phyloP scores from a whole-genome alignment of 305 asterid species.

The Andrographis paniculata region DNA sequence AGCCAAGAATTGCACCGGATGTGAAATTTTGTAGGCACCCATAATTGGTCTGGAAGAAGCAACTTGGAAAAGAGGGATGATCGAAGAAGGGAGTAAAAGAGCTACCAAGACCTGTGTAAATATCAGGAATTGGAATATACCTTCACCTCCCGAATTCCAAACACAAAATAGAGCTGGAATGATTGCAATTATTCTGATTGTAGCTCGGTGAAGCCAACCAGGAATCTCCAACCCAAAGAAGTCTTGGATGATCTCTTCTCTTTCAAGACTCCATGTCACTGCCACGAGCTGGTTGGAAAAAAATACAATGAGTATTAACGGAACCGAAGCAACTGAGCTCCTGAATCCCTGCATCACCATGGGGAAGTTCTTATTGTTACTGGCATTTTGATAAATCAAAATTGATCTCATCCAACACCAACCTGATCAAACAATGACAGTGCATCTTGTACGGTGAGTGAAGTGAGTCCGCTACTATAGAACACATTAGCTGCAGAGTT shows the following conservation, averaged over 20 bases:
- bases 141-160: constrained; percentile 85
- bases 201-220: constrained; percentile 86
- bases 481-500: constrained; percentile 64
- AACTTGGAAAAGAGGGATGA: constrained; percentile 76
- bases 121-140: constrained; percentile 70
- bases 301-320: constrained; percentile 45
- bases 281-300: constrained; percentile 68
- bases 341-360: constrained; percentile 55
- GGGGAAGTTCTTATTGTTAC: constrained; percentile 10
- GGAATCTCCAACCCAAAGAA: constrained; percentile 75
- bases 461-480: constrained; percentile 52
- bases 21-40: constrained; percentile 62
- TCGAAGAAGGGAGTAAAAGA: constrained; percentile 87
- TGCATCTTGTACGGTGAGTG: constrained; percentile 79
- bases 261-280: constrained; percentile 70
- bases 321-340: constrained; percentile 55
- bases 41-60: constrained; percentile 79
- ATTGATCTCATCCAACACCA: constrained; percentile 14
- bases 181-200: constrained; percentile 73
- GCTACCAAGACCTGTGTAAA: constrained; percentile 77
- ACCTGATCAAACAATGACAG: constrained; percentile 93
- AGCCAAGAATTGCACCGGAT: constrained; percentile 49
- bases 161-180: constrained; percentile 75
- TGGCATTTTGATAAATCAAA: not conserved
- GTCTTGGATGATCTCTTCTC: constrained; percentile 47